These are phyloP conservation scores for Aspergillus japonicus DNA, from an alignment of 2,329 filamentous ascomycete genomes.

Conservation along the genomic window DNA sequence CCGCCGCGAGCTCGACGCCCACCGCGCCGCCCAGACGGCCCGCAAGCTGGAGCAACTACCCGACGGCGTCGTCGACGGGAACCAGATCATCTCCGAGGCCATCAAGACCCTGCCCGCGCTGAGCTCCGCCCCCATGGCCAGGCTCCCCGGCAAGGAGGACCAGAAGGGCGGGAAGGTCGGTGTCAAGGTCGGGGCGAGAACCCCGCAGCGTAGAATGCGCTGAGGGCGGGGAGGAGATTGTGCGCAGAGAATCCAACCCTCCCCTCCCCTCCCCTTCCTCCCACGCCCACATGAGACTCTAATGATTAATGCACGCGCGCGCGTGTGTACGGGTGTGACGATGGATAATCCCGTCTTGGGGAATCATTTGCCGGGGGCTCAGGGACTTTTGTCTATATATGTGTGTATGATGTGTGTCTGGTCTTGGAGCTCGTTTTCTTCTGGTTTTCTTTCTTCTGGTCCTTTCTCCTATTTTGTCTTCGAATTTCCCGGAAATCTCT, in stretches of 20 bases:
- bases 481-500: constrained; percentile 4
- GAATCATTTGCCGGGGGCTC: background rate
- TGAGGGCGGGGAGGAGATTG: background rate
- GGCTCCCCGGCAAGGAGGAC: constrained; percentile 20
- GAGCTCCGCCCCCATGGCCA: constrained; percentile 27
- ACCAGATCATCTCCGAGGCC: constrained; percentile 39
- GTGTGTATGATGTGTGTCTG: constrained; percentile 1
- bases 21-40: constrained; percentile 53
- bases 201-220: constrained; percentile 19
- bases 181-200: constrained; percentile 5
- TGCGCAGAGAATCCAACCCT: too few relatives aligned
- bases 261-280: too few relatives aligned
- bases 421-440: constrained; percentile 16
- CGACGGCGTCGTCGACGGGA: constrained; percentile 57
- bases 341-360: background rate
- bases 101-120: constrained; percentile 32
- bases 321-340: background rate
- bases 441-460: constrained; percentile 6
- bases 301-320: background rate
- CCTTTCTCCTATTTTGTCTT: constrained; percentile 21
- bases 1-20: constrained; percentile 61
- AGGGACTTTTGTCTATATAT: constrained; percentile 6
- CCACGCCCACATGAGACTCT: background rate
- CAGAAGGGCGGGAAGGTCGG: constrained; percentile 21
- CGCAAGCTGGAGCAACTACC: constrained; percentile 58